These are phyloP conservation scores for Mitragyna speciosa DNA, from an alignment of 257 asterid genomes.

Conservation along the genomic window DNA sequence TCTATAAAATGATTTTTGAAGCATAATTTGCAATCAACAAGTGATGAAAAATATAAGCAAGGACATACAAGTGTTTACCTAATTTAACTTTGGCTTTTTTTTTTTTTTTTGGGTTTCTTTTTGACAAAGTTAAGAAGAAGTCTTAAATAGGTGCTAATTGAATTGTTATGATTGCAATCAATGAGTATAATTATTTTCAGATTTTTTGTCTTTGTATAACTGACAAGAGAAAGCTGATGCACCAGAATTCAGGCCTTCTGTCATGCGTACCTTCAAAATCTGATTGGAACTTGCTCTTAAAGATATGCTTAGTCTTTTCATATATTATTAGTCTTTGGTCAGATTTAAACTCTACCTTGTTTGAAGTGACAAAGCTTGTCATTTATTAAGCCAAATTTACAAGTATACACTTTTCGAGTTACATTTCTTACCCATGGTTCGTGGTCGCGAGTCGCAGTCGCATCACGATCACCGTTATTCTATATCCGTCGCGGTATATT, in stretches of 20 bases:
- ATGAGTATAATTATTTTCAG: background rate
- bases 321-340: background rate
- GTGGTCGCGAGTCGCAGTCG: too few relatives aligned
- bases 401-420: background rate
- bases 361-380: background rate
- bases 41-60: background rate
- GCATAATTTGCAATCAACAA: background rate
- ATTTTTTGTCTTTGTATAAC: background rate
- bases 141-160: too few relatives aligned
- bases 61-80: background rate
- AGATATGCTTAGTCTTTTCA: background rate
- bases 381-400: background rate
- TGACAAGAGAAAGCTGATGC: background rate
- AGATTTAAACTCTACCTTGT: background rate
- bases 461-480: too few relatives aligned
- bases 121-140: background rate
- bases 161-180: background rate
- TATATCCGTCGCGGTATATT: too few relatives aligned
- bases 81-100: background rate
- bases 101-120: background rate
- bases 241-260: background rate
- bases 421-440: background rate
- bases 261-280: background rate
- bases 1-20: background rate
- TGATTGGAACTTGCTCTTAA: background rate